A percentile compares a stretch with the other conserved stretches of the same genome.
phyloP scores from a whole-genome alignment of 495 filamentous ascomycete genomes.

The Physcia stellaris region DNA sequence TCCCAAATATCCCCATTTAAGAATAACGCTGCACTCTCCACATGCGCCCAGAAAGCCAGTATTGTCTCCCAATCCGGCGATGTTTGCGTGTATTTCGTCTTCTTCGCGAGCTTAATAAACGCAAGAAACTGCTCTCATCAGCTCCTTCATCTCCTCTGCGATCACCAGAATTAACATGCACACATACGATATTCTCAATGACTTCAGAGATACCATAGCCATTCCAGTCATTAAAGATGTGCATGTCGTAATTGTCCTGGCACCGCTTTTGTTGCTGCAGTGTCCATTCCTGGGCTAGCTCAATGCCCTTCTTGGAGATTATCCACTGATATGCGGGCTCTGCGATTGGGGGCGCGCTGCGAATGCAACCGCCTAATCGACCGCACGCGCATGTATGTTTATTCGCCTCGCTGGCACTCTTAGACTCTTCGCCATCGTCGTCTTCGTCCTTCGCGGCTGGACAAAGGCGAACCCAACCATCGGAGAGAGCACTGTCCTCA shows the following conservation, averaged over 20 bases:
- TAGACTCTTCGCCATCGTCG: no score
- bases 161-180: background rate
- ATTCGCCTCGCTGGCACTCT: no score
- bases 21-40: conserved; percentile 18
- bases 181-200: conserved; percentile 23
- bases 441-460: no score
- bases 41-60: conserved; percentile 21
- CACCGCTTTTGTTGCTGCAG: conserved; percentile 16
- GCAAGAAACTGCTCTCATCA: no score
- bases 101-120: no score
- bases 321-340: conserved; percentile 29
- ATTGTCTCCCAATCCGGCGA: no score
- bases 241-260: conserved; percentile 27
- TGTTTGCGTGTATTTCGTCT: background rate
- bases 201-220: conserved; percentile 27
- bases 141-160: no score
- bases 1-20: conserved; percentile 3
- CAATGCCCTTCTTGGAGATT: conserved; percentile 22
- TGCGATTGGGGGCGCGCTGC: conserved; percentile 21
- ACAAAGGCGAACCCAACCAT: no score
- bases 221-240: conserved; percentile 27
- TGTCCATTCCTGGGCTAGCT: conserved; percentile 2
- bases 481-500: no score
- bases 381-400: no score
- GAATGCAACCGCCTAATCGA: conserved; percentile 21